These are phyloP conservation scores for Typha latifolia DNA, from an alignment of 176 grass and related monocot genomes.

Conservation along the genomic window DNA sequence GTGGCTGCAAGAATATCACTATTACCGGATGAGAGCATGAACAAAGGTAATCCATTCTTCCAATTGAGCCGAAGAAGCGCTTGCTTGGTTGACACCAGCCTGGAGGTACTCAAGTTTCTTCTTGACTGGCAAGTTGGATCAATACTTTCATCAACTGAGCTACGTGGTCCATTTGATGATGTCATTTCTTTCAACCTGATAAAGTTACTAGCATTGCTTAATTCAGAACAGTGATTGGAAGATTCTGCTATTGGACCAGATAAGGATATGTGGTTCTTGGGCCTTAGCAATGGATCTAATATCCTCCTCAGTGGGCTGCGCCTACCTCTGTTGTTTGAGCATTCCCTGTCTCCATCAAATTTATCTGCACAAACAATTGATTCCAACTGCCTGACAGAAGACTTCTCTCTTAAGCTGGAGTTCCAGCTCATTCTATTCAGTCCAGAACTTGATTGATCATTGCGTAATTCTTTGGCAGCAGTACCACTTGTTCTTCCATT, in stretches of 20 bases:
- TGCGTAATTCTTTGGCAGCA: slow-evolving; percentile 17
- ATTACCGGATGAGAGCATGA: slow-evolving; percentile 77
- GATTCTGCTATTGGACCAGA: slow-evolving; percentile 31
- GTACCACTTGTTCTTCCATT: slow-evolving; percentile 30
- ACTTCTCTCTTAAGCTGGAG: slow-evolving; percentile 48
- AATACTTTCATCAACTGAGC: slow-evolving; percentile 39
- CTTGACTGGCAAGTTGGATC: slow-evolving; percentile 25
- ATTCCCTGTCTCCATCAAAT: slow-evolving; percentile 35
- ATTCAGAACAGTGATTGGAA: slow-evolving; percentile 36
- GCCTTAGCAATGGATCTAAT: slow-evolving; percentile 75
- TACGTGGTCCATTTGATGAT: slow-evolving; percentile 29
- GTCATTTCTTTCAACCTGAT: slow-evolving; percentile 20
- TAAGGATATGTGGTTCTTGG: slow-evolving; percentile 28
- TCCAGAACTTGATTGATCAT: slow-evolving; percentile 21
- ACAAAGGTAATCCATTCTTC: slow-evolving; percentile 74
- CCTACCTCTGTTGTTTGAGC: slow-evolving; percentile 47
- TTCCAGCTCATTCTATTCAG: slow-evolving; percentile 37
- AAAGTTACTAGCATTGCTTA: slow-evolving; percentile 22
- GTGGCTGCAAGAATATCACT: slow-evolving; percentile 74
- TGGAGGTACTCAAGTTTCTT: slow-evolving; percentile 30
- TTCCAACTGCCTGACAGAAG: slow-evolving; percentile 17
- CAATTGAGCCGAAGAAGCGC: slow-evolving; percentile 78
- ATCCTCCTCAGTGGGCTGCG: slow-evolving; percentile 87
- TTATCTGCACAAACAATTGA: slow-evolving; percentile 26
- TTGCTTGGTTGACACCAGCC: slow-evolving; percentile 35